Conservation (phyloP, 2,329 filamentous ascomycete genomes). For the Pseudocercospora vitis region DNA sequence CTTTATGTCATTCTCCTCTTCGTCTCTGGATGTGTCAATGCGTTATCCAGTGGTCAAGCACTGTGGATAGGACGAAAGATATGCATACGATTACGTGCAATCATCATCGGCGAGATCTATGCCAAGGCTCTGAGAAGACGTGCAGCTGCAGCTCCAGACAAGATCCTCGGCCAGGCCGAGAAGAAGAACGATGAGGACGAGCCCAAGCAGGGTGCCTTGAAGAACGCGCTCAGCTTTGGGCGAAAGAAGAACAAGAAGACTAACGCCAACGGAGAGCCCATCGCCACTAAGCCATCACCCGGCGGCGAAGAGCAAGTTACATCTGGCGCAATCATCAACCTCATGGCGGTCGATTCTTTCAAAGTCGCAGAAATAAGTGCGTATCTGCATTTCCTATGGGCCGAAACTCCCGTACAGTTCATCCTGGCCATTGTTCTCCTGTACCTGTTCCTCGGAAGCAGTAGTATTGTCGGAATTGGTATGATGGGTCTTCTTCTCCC, state of each 20-base stretch:
- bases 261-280: conserved; percentile 40
- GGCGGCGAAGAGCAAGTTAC: conserved; percentile 66
- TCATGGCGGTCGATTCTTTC: conserved; percentile 99
- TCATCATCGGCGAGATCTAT: conserved; percentile 97
- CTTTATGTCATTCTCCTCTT: conserved; percentile 91
- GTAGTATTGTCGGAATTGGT: conserved; percentile 87
- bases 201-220: conserved; percentile 45
- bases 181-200: conserved; percentile 47
- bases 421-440: conserved; percentile 76
- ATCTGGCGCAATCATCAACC: conserved; percentile 95
- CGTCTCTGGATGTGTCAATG: conserved; percentile 75
- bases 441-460: conserved; percentile 86
- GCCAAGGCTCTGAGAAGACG: conserved; percentile 91
- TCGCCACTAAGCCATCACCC: conserved; percentile 31
- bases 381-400: conserved; percentile 95
- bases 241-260: conserved; percentile 56
- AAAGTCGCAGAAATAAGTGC: conserved; percentile 94
- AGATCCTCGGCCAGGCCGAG: conserved; percentile 58
- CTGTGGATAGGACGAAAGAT: conserved; percentile 93
- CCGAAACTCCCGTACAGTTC: conserved; percentile 84
- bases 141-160: conserved; percentile 73
- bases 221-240: conserved; percentile 56
- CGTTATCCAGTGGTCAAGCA: conserved; percentile 79
- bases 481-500: conserved; percentile 88
- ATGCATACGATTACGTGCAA: conserved; percentile 87